These are phyloP conservation scores for Phytophthora podocarpi DNA, from an alignment of 352 stramenopile species.

Conservation along the genomic window DNA sequence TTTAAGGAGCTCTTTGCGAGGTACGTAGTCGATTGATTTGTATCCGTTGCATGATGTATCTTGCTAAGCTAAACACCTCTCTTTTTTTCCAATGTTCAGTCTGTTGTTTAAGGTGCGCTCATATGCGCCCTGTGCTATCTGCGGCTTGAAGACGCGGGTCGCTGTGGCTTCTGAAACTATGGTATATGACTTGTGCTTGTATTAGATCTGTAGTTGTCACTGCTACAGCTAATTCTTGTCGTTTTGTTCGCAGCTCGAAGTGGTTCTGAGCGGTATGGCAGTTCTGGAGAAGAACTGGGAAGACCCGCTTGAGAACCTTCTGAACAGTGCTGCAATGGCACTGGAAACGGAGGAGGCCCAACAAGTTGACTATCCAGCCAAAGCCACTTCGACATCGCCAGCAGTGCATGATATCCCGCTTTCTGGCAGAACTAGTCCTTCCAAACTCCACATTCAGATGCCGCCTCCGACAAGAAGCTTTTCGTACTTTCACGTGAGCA, in stretches of 20 bases:
- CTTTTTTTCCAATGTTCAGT: slow-evolving; percentile 29
- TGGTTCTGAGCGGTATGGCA: slow-evolving; percentile 85
- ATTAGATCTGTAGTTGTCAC: background rate
- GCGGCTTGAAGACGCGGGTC: slow-evolving; percentile 76
- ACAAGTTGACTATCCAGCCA: slow-evolving; percentile 17
- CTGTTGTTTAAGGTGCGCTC: slow-evolving; percentile 53
- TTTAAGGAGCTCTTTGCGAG: slow-evolving; percentile 89
- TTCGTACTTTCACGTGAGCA: slow-evolving; percentile 38
- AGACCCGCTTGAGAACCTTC: slow-evolving; percentile 50
- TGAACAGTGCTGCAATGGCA: slow-evolving; percentile 48
- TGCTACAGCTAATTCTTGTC: background rate
- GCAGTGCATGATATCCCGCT: slow-evolving; percentile 47
- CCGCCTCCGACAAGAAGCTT: slow-evolving; percentile 43
- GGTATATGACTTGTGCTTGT: slow-evolving; percentile 34
- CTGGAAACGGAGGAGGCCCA: slow-evolving; percentile 45
- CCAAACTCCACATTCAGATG: slow-evolving; percentile 51
- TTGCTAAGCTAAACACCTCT: background rate
- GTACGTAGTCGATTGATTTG: slow-evolving; percentile 31
- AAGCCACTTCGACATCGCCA: slow-evolving; percentile 6
- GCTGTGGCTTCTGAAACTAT: slow-evolving; percentile 83
- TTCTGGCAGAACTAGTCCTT: slow-evolving; percentile 34
- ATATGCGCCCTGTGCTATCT: slow-evolving; percentile 86
- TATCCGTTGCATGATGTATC: background rate
- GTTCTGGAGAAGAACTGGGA: slow-evolving; percentile 61
- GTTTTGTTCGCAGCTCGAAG: slow-evolving; percentile 66